These are phyloP conservation scores for Penicillium sp. DNA, from an alignment of 2,329 filamentous ascomycete species.

Conservation along the genomic window DNA sequence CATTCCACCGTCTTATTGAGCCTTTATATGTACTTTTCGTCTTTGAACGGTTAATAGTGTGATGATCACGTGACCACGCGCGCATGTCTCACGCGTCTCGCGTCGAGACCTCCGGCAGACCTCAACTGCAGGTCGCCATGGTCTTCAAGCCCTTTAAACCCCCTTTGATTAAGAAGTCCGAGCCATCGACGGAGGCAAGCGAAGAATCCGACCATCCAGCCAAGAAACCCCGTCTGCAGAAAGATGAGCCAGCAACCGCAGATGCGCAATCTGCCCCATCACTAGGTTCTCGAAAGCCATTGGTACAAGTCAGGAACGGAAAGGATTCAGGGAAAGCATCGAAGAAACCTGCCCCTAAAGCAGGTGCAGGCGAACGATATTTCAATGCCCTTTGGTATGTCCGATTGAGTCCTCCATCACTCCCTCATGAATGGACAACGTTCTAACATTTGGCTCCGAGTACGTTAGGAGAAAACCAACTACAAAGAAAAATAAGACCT, in stretches of 20 bases:
- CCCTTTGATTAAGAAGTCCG: slow-evolving; percentile 39
- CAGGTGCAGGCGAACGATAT: slow-evolving; percentile 33
- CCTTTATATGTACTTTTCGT: background rate
- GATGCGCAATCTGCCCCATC: slow-evolving; percentile 8
- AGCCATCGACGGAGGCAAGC: background rate
- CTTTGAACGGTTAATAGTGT: background rate
- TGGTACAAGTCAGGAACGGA: slow-evolving; percentile 31
- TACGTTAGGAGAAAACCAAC: slow-evolving; percentile 60
- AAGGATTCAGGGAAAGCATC: slow-evolving; percentile 10
- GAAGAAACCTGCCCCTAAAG: background rate
- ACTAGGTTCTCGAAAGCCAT: slow-evolving; percentile 26
- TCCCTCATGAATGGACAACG: background rate
- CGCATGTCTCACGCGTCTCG: slow-evolving; percentile 7
- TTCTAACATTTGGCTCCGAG: background rate
- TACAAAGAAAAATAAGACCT: slow-evolving; percentile 70
- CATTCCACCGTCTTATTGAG: background rate
- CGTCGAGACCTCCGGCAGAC: slow-evolving; percentile 8
- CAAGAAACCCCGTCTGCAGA: slow-evolving; percentile 38
- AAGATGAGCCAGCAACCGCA: slow-evolving; percentile 14
- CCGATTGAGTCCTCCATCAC: background rate
- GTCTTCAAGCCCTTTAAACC: slow-evolving; percentile 47
- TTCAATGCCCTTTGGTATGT: slow-evolving; percentile 48
- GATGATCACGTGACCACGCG: slow-evolving; percentile 23
- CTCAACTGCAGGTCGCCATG: slow-evolving; percentile 27
- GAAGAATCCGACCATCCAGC: slow-evolving; percentile 20